Evolutionary conservation across 257 asterid species (phyloP).

Genomic region (Solanum corneliomulleri): DNA sequence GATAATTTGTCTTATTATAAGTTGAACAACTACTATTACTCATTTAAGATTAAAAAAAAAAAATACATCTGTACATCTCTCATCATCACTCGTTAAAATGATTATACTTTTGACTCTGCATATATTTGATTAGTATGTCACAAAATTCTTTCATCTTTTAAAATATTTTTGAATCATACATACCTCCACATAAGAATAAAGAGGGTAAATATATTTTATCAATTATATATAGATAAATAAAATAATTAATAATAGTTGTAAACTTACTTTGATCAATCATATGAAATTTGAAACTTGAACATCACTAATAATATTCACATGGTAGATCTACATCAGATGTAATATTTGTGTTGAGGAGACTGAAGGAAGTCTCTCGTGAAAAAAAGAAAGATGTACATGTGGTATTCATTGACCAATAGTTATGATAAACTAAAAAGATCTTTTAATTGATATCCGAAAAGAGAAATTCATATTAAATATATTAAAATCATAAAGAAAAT

Average conservation of each 20-base stretch:
- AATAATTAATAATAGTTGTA: neutral
- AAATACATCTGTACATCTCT: neutral
- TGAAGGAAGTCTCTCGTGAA: neutral
- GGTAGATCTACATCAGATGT: neutral
- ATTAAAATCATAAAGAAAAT: neutral
- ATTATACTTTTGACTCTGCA: neutral
- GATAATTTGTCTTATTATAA: neutral
- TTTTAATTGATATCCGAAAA: too few relatives aligned
- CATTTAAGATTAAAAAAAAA: neutral
- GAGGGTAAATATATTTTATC: neutral
- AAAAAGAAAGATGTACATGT: neutral
- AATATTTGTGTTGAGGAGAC: neutral
- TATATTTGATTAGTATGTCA: neutral
- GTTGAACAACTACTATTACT: neutral
- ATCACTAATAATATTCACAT: neutral
- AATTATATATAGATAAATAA: neutral
- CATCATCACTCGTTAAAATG: neutral
- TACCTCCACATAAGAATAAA: neutral
- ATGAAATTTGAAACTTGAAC: neutral
- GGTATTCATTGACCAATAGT: neutral
- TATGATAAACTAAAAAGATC: neutral
- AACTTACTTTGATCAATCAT: neutral
- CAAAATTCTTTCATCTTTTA: neutral
- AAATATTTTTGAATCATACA: neutral
- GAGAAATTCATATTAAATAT: too few relatives aligned